These are phyloP conservation scores for Microsporum ferrugineum DNA, from an alignment of 2,329 filamentous ascomycete species.

Conservation along the genomic window DNA sequence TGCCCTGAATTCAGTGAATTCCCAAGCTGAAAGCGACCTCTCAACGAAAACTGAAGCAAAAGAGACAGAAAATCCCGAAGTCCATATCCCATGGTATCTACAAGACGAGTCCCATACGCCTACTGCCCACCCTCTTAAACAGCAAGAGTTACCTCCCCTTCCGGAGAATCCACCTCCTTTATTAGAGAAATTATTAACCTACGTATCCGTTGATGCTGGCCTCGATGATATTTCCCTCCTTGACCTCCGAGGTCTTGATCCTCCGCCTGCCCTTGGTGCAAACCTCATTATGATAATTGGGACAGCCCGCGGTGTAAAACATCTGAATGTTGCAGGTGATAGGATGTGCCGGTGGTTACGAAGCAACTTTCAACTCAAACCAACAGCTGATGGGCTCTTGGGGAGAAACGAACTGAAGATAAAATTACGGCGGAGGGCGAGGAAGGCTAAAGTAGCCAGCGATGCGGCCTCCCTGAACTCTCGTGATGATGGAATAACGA, in stretches of 20 bases:
- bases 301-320: constrained; percentile 82
- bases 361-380: constrained; percentile 57
- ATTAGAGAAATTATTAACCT: constrained; percentile 60
- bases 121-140: constrained; percentile 35
- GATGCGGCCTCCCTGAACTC: constrained; percentile 49
- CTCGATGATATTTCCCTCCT: constrained; percentile 69
- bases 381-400: constrained; percentile 75
- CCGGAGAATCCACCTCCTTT: constrained; percentile 61
- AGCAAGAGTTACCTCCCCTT: constrained; percentile 50
- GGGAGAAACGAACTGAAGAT: constrained; percentile 85
- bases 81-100: constrained; percentile 68
- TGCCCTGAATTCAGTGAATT: neutral
- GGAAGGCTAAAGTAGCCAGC: constrained; percentile 69
- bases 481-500: constrained; percentile 76
- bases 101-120: constrained; percentile 48
- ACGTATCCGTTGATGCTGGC: constrained; percentile 72
- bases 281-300: constrained; percentile 88
- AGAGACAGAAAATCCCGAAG: constrained; percentile 1
- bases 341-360: constrained; percentile 80
- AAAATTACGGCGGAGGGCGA: constrained; percentile 67
- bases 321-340: constrained; percentile 82
- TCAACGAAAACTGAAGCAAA: constrained; percentile 1
- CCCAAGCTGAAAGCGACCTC: neutral
- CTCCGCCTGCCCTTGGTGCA: constrained; percentile 73
- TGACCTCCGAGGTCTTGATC: constrained; percentile 74